Evolutionary conservation across 2,329 filamentous ascomycete species (phyloP).

Genomic region (Raffaelea ambrosiae): DNA sequence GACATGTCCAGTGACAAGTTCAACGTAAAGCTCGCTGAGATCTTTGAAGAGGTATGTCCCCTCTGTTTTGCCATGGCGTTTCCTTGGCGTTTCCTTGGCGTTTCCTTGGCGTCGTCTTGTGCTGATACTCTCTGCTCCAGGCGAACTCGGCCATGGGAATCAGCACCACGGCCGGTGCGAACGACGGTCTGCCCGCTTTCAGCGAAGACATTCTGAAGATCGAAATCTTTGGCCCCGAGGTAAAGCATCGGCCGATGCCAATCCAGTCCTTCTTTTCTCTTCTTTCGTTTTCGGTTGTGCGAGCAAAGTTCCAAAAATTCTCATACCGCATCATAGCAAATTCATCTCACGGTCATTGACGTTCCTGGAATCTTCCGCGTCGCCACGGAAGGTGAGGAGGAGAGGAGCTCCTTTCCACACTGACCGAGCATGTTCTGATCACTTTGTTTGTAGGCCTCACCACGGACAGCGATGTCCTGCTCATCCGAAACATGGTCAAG

Average conservation of each 20-base stretch:
- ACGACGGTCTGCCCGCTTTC: slow-evolving; percentile 20
- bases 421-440: too few species aligned
- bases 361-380: slow-evolving; percentile 44
- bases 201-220: slow-evolving; percentile 37
- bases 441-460: slow-evolving; percentile 26
- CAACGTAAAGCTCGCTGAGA: slow-evolving; percentile 8
- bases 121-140: slow-evolving; percentile 15
- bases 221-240: slow-evolving; percentile 35
- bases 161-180: slow-evolving; percentile 12
- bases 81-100: too few species aligned
- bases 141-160: slow-evolving; percentile 38
- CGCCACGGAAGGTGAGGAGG: slow-evolving; percentile 23
- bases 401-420: too few species aligned
- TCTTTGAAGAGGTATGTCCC: slow-evolving; percentile 29
- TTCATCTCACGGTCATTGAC: slow-evolving; percentile 44
- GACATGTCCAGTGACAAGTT: slow-evolving; percentile 13
- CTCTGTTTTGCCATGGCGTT: too few species aligned
- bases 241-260: too few species aligned
- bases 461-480: slow-evolving; percentile 31
- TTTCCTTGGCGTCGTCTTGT: background rate
- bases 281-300: background rate
- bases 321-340: slow-evolving; percentile 18
- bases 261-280: background rate
- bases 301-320: too few species aligned
- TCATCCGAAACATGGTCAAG: slow-evolving; percentile 39